These are phyloP conservation scores for Saccharum spontaneum DNA, from an alignment of 176 grass and related monocot genomes.

Conservation along the genomic window DNA sequence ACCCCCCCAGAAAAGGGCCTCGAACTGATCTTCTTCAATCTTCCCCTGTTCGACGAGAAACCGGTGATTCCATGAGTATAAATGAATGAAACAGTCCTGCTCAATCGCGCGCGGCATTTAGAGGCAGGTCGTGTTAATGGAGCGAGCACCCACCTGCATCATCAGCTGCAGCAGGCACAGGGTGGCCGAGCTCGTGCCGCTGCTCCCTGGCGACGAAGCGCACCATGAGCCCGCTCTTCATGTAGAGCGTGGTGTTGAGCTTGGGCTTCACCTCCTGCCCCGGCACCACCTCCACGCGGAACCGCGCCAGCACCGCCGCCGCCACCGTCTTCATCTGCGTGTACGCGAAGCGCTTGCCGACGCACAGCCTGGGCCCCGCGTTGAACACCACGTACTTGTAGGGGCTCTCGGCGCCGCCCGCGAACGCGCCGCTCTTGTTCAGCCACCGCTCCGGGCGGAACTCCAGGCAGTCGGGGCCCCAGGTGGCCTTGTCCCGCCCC, in stretches of 20 bases:
- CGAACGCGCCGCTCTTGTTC: slow-evolving; percentile 31
- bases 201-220: slow-evolving; percentile 45
- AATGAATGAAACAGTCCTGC: not conserved
- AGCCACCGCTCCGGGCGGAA: slow-evolving; percentile 84
- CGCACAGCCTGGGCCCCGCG: slow-evolving; percentile 76
- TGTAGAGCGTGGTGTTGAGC: slow-evolving; percentile 81
- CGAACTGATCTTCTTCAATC: not conserved
- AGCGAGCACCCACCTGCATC: not conserved
- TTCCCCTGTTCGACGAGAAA: slow-evolving; percentile 4
- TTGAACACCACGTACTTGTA: slow-evolving; percentile 94
- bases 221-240: slow-evolving; percentile 72
- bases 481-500: slow-evolving; percentile 52
- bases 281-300: slow-evolving; percentile 53
- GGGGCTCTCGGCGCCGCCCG: slow-evolving; percentile 51
- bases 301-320: slow-evolving; percentile 59
- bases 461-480: slow-evolving; percentile 61
- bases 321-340: slow-evolving; percentile 85
- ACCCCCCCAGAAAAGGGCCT: not conserved
- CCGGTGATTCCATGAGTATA: not conserved
- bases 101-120: no score
- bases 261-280: slow-evolving; percentile 74
- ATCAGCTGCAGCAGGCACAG: not conserved
- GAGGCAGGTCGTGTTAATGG: not conserved
- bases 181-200: not conserved
- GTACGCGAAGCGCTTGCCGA: slow-evolving; percentile 90